Evolutionary conservation across 768 basidiomycete species (phyloP).

Genomic region (Pleurotus eryngii): DNA sequence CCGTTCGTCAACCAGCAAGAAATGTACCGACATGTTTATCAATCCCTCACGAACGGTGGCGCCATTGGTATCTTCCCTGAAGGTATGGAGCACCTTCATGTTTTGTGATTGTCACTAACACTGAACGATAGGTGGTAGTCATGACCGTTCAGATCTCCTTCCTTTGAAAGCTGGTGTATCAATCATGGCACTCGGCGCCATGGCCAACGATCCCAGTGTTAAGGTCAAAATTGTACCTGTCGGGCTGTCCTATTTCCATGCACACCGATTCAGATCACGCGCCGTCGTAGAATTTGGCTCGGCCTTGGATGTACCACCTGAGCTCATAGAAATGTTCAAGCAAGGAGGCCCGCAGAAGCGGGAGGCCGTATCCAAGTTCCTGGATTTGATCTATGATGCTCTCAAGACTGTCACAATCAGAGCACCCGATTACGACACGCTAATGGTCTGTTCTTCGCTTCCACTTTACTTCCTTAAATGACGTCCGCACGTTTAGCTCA

Average conservation of each 20-base stretch:
- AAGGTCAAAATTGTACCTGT: constrained; percentile 92
- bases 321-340: constrained; percentile 87
- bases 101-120: neutral
- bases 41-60: constrained; percentile 79
- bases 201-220: constrained; percentile 85
- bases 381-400: constrained; percentile 89
- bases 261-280: constrained; percentile 88
- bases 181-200: constrained; percentile 96
- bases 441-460: constrained; percentile 70
- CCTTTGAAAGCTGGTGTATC: constrained; percentile 98
- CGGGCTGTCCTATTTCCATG: constrained; percentile 71
- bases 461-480: constrained; percentile 1
- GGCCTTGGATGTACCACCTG: constrained; percentile 87
- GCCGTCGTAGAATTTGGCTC: constrained; percentile 96
- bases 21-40: constrained; percentile 93
- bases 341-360: constrained; percentile 84
- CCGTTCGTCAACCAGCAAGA: constrained; percentile 91
- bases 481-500: constrained; percentile 52
- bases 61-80: constrained; percentile 98
- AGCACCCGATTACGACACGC: constrained; percentile 95
- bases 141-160: constrained; percentile 93
- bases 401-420: constrained; percentile 95
- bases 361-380: constrained; percentile 83
- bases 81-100: constrained; percentile 47
- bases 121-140: constrained; percentile 76